Conservation (phyloP, 139 green algal species). For the Astrephomene gubernaculifera region DNA sequence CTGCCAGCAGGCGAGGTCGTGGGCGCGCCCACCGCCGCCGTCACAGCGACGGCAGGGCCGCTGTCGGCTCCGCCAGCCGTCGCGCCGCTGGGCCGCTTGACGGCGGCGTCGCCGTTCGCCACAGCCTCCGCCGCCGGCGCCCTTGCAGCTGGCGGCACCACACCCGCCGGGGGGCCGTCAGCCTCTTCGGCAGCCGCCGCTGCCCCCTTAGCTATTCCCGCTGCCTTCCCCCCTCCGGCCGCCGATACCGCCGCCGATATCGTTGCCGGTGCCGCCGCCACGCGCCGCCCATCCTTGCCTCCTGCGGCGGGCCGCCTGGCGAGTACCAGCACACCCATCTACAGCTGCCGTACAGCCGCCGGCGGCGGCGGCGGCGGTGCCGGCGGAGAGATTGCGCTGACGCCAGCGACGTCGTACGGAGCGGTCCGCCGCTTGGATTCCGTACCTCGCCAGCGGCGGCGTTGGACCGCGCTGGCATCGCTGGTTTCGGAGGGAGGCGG, state of each 20-base stretch:
- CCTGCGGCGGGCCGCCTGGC: background rate
- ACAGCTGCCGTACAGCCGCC: background rate
- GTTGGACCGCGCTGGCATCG: too few relatives aligned
- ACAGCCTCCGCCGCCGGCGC: background rate
- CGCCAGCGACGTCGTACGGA: too few relatives aligned
- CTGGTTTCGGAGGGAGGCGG: too few relatives aligned
- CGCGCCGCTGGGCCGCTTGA: background rate
- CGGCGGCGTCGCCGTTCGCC: background rate
- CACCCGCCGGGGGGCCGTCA: background rate
- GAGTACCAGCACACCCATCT: constrained; percentile 3
- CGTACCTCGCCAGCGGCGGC: too few relatives aligned
- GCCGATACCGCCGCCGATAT: too few relatives aligned
- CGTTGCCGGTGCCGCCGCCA: too few relatives aligned
- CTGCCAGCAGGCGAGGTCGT: too few relatives aligned
- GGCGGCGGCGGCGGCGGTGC: background rate
- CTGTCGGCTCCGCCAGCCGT: background rate
- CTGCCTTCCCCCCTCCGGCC: background rate
- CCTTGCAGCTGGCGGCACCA: background rate
- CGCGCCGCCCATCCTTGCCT: too few relatives aligned
- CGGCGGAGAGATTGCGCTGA: background rate
- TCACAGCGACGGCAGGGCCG: background rate
- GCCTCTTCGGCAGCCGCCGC: background rate
- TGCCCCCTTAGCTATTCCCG: background rate
- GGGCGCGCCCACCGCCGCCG: too few relatives aligned
- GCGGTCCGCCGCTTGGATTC: background rate